Evolutionary conservation across 495 filamentous ascomycete genomes (phyloP).

Genomic region (Aspergillus kassunensis): DNA sequence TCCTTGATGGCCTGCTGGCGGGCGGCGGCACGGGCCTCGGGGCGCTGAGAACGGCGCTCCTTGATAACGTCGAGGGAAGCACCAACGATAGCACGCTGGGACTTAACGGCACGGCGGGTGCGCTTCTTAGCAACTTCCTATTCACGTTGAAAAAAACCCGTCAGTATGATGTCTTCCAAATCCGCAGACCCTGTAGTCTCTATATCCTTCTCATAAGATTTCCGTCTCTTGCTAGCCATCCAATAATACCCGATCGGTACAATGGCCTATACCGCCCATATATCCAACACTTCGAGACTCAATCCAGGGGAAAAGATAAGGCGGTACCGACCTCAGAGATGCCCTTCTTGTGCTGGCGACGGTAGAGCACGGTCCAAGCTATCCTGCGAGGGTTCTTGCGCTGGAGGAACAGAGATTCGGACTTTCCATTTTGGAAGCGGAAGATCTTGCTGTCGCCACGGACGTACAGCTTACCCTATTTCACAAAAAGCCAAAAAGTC

Average conservation of each 20-base stretch:
- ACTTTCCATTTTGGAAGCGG: constrained; percentile 99
- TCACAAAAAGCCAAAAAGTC: constrained; percentile 27
- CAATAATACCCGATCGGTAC: constrained; percentile 6
- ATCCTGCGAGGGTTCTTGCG: constrained; percentile 99
- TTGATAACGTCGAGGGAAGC: constrained; percentile 99
- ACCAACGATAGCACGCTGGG: constrained; percentile 98
- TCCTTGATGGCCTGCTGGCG: constrained; percentile 89
- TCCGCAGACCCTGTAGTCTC: background rate
- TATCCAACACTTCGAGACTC: constrained; percentile 10
- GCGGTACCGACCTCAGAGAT: constrained; percentile 89
- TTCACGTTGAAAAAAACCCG: constrained; percentile 28
- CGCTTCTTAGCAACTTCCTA: constrained; percentile 99
- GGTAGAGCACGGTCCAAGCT: constrained; percentile 96
- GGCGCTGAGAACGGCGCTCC: constrained; percentile 89
- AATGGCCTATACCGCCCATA: background rate
- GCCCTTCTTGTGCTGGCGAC: constrained; percentile 99
- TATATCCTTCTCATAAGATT: background rate
- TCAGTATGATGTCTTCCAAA: constrained; percentile 34
- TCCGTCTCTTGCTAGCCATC: constrained; percentile 3
- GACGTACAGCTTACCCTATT: constrained; percentile 96
- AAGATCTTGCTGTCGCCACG: constrained; percentile 99
- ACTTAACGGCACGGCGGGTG: constrained; percentile 95
- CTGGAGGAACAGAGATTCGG: constrained; percentile 99
- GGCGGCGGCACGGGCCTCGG: constrained; percentile 90
- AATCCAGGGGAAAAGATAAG: constrained; percentile 19